Percentiles rank a stretch among this genome's conserved stretches.
Conservation (phyloP, 306 rosid genomes). For the Gillenia trifoliata region DNA sequence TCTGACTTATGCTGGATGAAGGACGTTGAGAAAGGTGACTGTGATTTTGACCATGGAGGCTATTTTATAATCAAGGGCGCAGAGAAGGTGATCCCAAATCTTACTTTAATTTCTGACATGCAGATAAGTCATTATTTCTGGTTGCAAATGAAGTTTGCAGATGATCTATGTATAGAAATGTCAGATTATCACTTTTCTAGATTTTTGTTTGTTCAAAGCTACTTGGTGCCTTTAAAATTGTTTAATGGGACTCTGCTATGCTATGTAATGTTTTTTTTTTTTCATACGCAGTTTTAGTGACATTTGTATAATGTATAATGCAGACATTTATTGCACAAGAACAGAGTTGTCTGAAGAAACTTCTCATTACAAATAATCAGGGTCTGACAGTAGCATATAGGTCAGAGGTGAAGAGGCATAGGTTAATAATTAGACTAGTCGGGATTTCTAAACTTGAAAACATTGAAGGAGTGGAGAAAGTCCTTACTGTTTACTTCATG, state of each 20-base stretch:
- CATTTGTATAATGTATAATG: conserved; percentile 21
- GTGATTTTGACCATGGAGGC: conserved; percentile 91
- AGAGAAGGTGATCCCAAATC: conserved; percentile 59
- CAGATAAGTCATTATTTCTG: neutral
- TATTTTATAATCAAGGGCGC: conserved; percentile 91
- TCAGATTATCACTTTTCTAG: neutral
- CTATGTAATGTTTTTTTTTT: neutral
- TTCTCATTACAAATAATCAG: conserved; percentile 59
- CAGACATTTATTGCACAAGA: conserved; percentile 96
- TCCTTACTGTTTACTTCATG: conserved; percentile 64
- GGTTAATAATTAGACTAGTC: conserved; percentile 59
- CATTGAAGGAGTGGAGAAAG: conserved; percentile 56
- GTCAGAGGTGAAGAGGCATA: conserved; percentile 70
- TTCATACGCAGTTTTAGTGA: neutral
- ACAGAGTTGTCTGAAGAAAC: conserved; percentile 66
- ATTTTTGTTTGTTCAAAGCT: neutral
- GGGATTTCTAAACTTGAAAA: conserved; percentile 48
- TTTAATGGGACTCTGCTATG: neutral
- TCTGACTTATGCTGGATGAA: conserved; percentile 90
- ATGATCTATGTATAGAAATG: neutral
- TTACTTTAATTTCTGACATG: neutral
- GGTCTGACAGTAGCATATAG: conserved; percentile 60
- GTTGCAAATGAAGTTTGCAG: neutral
- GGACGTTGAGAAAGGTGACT: conserved; percentile 61
- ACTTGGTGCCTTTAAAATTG: neutral